Base-by-base conservation (phyloP, 805 yeast species). In the Jamesozyma lodderae region DNA sequence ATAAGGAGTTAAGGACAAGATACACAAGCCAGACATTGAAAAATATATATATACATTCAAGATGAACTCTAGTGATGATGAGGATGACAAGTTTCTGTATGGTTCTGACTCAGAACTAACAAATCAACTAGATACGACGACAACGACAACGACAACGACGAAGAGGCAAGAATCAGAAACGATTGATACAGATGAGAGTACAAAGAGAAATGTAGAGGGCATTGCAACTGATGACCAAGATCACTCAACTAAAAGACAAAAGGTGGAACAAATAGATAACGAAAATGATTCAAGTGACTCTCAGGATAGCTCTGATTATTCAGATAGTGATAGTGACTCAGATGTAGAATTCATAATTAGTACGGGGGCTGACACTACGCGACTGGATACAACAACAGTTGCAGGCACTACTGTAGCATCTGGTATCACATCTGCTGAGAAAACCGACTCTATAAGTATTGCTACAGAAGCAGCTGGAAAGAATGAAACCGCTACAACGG, bases 341-440 rank as follows among this genome's bases (percentile, higher is more conserved):
- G 71, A 83, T 51, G 74, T 88, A 25, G 96, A 88, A 59, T 82
- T 90, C 53, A 81, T 88, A 34, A 81, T 88, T 35, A 80, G 79
- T 31, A 57, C 59, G 18, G 67, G 66, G 16, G 47, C 55, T 2
- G 53, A 51, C 43, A 42, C 52, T 11, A 37, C 54, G 8, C 43
- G 53, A 34, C 41, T 53, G 38, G 65, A 53, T 29, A 50, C 52
- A 11, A 45, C 34, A 17, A 40, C 43, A 8, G 36, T 29, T 28
- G 23, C 41, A 6, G 52, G 53, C 22, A 46, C 53, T 4, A 46
- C 51, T 27, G 43, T 45, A 6, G 37, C 38, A 7, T 40, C 43
- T 4, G 41, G 33, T 13, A 40, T 50, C 4, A 45, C 53, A 10
- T 46, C 52, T 3, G 43, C 53, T 10, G 40, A 49, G 8, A 31